Evolutionary conservation across 768 basidiomycete species (phyloP).

Genomic region (Cantharellus anzutake): DNA sequence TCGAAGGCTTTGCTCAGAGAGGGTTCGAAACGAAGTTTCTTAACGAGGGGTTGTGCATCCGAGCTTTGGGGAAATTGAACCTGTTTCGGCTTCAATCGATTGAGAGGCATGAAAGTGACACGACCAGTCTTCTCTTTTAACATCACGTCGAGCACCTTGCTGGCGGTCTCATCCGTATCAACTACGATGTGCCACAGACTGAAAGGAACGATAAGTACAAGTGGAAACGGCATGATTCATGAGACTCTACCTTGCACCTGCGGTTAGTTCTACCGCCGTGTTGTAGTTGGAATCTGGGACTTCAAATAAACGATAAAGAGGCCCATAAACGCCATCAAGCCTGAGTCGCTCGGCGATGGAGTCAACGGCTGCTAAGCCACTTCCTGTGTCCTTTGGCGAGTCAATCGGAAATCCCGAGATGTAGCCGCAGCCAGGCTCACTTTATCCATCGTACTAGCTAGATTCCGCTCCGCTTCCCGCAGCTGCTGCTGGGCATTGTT

Average conservation of each 20-base stretch:
- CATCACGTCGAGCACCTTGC: constrained; percentile 84
- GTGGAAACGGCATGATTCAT: constrained; percentile 1
- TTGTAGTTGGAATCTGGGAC: constrained; percentile 77
- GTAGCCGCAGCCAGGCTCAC: constrained; percentile 22
- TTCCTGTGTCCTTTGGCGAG: constrained; percentile 58
- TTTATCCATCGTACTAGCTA: constrained; percentile 93
- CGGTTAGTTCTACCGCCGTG: constrained; percentile 84
- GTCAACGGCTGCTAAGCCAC: constrained; percentile 72
- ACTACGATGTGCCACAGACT: constrained; percentile 97
- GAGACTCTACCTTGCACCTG: constrained; percentile 62
- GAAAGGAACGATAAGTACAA: constrained; percentile 1
- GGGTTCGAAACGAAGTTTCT: constrained; percentile 61
- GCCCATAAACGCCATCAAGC: constrained; percentile 72
- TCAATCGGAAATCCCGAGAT: not conserved
- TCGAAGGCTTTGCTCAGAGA: constrained; percentile 68
- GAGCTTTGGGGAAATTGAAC: constrained; percentile 45
- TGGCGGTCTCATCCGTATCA: constrained; percentile 87
- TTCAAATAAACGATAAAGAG: constrained; percentile 84
- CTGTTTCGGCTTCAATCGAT: constrained; percentile 70
- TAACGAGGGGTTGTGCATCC: constrained; percentile 63
- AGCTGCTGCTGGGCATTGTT: constrained; percentile 65
- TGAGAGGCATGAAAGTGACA: constrained; percentile 96
- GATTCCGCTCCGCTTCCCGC: constrained; percentile 52
- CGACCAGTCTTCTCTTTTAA: constrained; percentile 82
- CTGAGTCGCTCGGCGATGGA: constrained; percentile 58